Base-by-base conservation (phyloP, 73 alveolate genomes). In the Strombidium stylifer region DNA sequence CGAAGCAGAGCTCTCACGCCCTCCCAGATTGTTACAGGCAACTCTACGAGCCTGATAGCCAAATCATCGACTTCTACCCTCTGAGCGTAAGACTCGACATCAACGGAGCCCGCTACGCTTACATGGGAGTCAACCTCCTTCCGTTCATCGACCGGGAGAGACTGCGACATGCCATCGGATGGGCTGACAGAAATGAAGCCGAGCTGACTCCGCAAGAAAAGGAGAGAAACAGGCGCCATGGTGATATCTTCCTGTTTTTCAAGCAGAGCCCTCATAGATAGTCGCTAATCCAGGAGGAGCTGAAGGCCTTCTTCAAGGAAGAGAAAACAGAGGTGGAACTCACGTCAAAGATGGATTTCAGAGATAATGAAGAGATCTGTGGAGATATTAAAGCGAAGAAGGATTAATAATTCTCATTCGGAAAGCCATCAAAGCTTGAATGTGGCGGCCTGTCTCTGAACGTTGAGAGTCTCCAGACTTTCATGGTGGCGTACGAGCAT, bases 31-130 rank as follows among this genome's bases (percentile, higher is more conserved):
- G 93, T 37, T 66, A 81, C 52, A 50, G 93, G 44, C 91, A 68
- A 25, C 82, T 90, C 39, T 65, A 77, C 77, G 84, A 81, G 41
- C 92, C 91, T 42, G 51, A 64, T 6, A 85, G 97, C 11, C 97
- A 94, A 50, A 93, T 96, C 36, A 84, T 89, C 34, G 99, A 96
- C 82, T 97, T 97, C 86, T 97, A 97, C 74, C 99, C 99, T 0
- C 81, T 68, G 15, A 90, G 90, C 82, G 87, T 97, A 58, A 85
- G 85, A 56, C 72, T 97, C 47, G 99, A 97, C 78, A 68, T 94
- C 49, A 96, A 96, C 66, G 99, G 99, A 27, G 93, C 92, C 55
- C 88, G 97, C 30, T 97, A 69, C 68, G 98, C 98, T 40, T 95
- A 99, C 99, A 94, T 92, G 98, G 99, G 98, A 4, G 98, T 93